Evolutionary conservation across 352 stramenopile species (phyloP).

Genomic region (Phytopythium cucurbitacearum): DNA sequence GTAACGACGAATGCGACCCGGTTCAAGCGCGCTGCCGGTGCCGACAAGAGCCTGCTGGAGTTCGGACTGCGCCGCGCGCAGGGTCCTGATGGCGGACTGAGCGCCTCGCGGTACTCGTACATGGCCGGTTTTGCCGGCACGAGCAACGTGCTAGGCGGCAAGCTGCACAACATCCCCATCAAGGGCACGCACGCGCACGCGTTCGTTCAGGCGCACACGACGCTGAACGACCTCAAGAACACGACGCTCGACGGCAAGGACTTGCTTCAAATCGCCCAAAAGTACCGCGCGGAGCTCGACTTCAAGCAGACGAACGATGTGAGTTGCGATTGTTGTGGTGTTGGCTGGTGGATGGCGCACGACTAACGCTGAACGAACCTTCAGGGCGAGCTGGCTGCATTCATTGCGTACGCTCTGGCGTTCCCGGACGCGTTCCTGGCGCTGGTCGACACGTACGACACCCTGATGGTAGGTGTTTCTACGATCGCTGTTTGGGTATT

Average conservation of each 20-base stretch:
- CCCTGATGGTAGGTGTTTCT: slow-evolving; percentile 60
- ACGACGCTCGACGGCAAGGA: slow-evolving; percentile 63
- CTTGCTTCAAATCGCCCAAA: slow-evolving; percentile 76
- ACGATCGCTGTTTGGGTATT: neutral
- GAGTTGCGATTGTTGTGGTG: slow-evolving; percentile 2
- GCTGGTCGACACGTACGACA: slow-evolving; percentile 99
- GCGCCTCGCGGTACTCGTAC: slow-evolving; percentile 96
- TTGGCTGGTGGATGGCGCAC: neutral
- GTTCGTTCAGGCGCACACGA: slow-evolving; percentile 95
- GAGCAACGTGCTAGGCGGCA: slow-evolving; percentile 97
- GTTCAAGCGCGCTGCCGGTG: slow-evolving; percentile 92
- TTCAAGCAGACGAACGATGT: slow-evolving; percentile 80
- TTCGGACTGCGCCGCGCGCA: slow-evolving; percentile 94
- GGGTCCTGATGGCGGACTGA: slow-evolving; percentile 96
- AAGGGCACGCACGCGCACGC: slow-evolving; percentile 97
- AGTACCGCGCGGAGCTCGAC: slow-evolving; percentile 74
- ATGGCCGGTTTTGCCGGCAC: slow-evolving; percentile 98
- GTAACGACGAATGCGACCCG: slow-evolving; percentile 97
- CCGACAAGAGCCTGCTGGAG: slow-evolving; percentile 86
- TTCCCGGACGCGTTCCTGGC: slow-evolving; percentile 97
- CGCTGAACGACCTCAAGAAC: slow-evolving; percentile 89
- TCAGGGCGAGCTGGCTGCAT: slow-evolving; percentile 97
- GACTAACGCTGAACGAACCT: slow-evolving; percentile 6
- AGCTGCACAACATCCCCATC: slow-evolving; percentile 93
- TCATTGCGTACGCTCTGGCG: slow-evolving; percentile 96